phyloP scores from a whole-genome alignment of 192 early-diverging fungal genomes.

The Coemansia sp. region DNA sequence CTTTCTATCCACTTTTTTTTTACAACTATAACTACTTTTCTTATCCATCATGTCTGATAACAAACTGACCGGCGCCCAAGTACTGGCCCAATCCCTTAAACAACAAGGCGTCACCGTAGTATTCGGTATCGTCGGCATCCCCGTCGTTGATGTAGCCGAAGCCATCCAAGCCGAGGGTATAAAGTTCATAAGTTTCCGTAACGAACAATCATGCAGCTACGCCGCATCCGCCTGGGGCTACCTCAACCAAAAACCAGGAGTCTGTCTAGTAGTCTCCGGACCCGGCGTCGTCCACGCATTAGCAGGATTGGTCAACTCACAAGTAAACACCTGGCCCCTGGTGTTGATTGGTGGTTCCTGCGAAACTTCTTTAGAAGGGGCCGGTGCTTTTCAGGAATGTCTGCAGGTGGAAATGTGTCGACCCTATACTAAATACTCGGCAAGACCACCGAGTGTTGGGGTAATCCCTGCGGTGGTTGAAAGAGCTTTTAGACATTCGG shows the following conservation, averaged over 20 bases:
- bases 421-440: constrained; percentile 62
- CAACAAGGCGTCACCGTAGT: constrained; percentile 61
- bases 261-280: constrained; percentile 68
- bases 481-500: constrained; percentile 56
- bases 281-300: constrained; percentile 74
- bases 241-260: constrained; percentile 63
- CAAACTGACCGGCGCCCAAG: constrained; percentile 56
- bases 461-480: constrained; percentile 59
- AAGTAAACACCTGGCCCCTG: constrained; percentile 71
- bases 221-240: constrained; percentile 67
- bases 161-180: constrained; percentile 68
- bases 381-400: constrained; percentile 73
- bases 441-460: constrained; percentile 51
- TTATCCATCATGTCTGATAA: not conserved
- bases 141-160: constrained; percentile 75
- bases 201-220: constrained; percentile 75
- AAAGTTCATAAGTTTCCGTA: constrained; percentile 68
- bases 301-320: constrained; percentile 67
- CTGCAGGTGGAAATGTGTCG: constrained; percentile 65
- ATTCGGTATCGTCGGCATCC: constrained; percentile 79
- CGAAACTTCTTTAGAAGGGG: constrained; percentile 54
- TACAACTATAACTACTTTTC: not conserved
- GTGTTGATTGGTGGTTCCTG: constrained; percentile 66
- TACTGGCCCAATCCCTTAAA: constrained; percentile 61
- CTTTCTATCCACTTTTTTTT: not conserved